Conservation (phyloP, 2,329 filamentous ascomycete genomes). For the Sarocladium kiliense region DNA sequence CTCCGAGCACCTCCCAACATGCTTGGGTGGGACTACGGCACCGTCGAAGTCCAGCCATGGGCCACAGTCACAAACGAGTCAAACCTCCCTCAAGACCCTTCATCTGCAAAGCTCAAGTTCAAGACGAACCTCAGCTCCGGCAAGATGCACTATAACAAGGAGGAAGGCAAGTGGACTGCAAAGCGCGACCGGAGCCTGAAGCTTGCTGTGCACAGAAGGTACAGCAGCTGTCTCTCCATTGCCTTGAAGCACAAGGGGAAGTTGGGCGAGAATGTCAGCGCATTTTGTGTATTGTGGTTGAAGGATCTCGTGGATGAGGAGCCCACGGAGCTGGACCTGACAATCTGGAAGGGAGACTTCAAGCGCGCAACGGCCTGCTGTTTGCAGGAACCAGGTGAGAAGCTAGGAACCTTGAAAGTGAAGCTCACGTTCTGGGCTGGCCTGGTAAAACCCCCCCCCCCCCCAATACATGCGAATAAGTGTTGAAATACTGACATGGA, state of each 20-base stretch:
- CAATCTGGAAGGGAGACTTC: slow-evolving; percentile 59
- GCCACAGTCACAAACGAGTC: slow-evolving; percentile 32
- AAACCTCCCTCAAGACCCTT: slow-evolving; percentile 39
- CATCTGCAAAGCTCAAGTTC: slow-evolving; percentile 51
- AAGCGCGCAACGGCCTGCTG: slow-evolving; percentile 41
- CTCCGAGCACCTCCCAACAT: slow-evolving; percentile 53
- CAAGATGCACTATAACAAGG: slow-evolving; percentile 50
- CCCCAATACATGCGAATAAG: too few species aligned
- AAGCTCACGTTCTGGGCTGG: slow-evolving; percentile 30
- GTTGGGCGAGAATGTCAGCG: slow-evolving; percentile 50
- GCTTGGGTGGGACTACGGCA: slow-evolving; percentile 68
- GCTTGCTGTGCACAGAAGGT: slow-evolving; percentile 57
- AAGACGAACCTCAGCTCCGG: slow-evolving; percentile 50
- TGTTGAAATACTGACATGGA: too few species aligned
- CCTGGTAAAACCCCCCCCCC: slow-evolving; percentile 20
- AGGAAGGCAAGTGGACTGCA: slow-evolving; percentile 46
- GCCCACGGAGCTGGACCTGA: slow-evolving; percentile 49
- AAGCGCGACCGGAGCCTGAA: slow-evolving; percentile 38
- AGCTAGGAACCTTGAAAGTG: slow-evolving; percentile 39
- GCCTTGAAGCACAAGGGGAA: slow-evolving; percentile 38
- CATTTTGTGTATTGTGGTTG: slow-evolving; percentile 63
- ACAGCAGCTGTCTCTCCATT: slow-evolving; percentile 49
- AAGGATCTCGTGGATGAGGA: slow-evolving; percentile 66
- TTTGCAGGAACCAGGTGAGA: slow-evolving; percentile 39
- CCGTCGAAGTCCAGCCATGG: slow-evolving; percentile 54